These are phyloP conservation scores for Chaetomium olivaceum DNA, from an alignment of 2,329 filamentous ascomycete species.

Conservation along the genomic window DNA sequence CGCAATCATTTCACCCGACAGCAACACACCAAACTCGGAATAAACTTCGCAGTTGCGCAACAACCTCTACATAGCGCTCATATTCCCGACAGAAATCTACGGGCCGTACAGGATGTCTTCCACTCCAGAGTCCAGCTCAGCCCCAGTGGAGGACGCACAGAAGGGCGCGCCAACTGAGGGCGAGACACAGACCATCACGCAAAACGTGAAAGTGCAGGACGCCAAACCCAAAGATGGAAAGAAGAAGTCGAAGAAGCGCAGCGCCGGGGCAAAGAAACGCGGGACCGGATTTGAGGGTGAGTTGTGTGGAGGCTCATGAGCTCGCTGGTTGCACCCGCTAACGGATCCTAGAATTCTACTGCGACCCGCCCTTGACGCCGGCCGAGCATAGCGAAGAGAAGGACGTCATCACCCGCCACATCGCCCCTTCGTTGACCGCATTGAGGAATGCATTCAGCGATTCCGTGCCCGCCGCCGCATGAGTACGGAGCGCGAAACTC, in stretches of 20 bases:
- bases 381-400: conserved; percentile 65
- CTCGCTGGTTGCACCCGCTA: conserved; percentile 4
- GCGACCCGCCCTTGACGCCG: conserved; percentile 76
- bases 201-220: not conserved
- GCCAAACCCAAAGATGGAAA: conserved; percentile 36
- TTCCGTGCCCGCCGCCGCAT: conserved; percentile 78
- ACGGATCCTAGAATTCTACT: conserved; percentile 63
- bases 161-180: not conserved
- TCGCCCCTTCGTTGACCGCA: conserved; percentile 63
- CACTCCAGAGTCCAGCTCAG: not conserved
- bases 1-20: not conserved
- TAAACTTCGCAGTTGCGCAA: not conserved
- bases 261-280: conserved; percentile 37
- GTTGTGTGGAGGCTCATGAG: conserved; percentile 15
- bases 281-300: conserved; percentile 70
- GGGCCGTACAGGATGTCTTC: conserved; percentile 12
- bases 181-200: not conserved
- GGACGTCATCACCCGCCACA: conserved; percentile 59
- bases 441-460: conserved; percentile 81
- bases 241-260: conserved; percentile 40
- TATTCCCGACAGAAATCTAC: not conserved
- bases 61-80: not conserved
- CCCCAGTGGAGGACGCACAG: conserved; percentile 3
- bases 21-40: too few relatives aligned
- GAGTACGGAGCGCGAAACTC: conserved; percentile 56